A percentile compares a stretch with the other conserved stretches of the same genome.
phyloP scores from a whole-genome alignment of 2,329 filamentous ascomycete species.

The Whalleya microplaca region DNA sequence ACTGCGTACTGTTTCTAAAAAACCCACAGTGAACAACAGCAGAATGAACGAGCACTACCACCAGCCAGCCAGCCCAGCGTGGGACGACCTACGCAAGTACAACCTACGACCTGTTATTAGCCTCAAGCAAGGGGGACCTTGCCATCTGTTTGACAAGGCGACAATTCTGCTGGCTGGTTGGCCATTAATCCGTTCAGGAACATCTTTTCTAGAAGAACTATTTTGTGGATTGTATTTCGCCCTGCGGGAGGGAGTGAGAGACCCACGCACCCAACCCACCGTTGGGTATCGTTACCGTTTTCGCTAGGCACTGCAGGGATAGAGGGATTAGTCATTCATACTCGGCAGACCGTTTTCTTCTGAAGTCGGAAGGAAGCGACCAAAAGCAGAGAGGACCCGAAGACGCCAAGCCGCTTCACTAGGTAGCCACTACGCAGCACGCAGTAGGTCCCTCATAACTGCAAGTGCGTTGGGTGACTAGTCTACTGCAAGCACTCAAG shows the following conservation, averaged over 20 bases:
- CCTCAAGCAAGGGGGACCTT: constrained; percentile 7
- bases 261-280: constrained; percentile 7
- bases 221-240: constrained; percentile 19
- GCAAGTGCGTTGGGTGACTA: too few relatives aligned
- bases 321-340: constrained; percentile 20
- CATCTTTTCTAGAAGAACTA: constrained; percentile 10
- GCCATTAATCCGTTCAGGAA: constrained; percentile 8
- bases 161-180: constrained; percentile 13
- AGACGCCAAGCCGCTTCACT: constrained; percentile 11
- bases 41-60: background rate
- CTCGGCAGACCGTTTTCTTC: constrained; percentile 10
- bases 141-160: constrained; percentile 20
- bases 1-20: constrained; percentile 2
- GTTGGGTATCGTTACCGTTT: constrained; percentile 24
- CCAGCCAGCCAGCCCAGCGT: too few relatives aligned
- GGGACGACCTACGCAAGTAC: background rate
- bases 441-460: too few relatives aligned
- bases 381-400: background rate
- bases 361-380: background rate
- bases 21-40: constrained; percentile 1
- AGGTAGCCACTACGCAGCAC: too few relatives aligned
- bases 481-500: constrained; percentile 14
- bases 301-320: constrained; percentile 12
- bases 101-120: background rate
- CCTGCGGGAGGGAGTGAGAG: constrained; percentile 13